These are phyloP conservation scores for Aspergillus transmontanensis DNA, from an alignment of 2,329 filamentous ascomycete species.

Conservation along the genomic window DNA sequence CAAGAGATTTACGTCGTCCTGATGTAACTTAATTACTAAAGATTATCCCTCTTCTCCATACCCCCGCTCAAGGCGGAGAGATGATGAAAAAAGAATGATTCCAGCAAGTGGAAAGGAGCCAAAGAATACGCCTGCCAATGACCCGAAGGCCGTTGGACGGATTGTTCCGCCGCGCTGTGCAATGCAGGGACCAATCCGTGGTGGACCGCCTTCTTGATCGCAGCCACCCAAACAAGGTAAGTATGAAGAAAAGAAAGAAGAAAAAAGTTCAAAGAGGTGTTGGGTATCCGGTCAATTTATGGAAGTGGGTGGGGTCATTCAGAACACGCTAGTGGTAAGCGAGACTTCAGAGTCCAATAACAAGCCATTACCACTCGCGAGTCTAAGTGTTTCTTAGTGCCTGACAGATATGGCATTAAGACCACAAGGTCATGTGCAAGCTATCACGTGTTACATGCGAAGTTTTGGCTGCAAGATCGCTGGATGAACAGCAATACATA, in stretches of 20 bases:
- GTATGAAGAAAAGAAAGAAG: constrained; percentile 53
- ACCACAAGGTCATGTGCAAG: constrained; percentile 5
- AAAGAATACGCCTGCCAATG: constrained; percentile 55
- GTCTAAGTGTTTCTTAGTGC: not conserved
- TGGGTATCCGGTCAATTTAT: constrained; percentile 33
- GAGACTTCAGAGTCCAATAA: constrained; percentile 17
- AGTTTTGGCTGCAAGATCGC: constrained; percentile 33
- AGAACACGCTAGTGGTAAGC: constrained; percentile 33
- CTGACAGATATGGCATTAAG: constrained; percentile 16
- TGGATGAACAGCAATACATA: constrained; percentile 1
- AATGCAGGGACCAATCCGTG: constrained; percentile 58
- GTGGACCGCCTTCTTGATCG: constrained; percentile 50
- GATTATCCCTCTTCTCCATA: constrained; percentile 35
- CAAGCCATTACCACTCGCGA: rapidly evolving
- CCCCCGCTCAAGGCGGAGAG: constrained; percentile 35
- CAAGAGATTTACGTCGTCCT: too few relatives aligned
- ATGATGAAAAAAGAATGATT: constrained; percentile 45
- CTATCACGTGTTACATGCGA: constrained; percentile 32
- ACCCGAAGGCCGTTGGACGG: constrained; percentile 53
- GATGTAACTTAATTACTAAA: too few relatives aligned
- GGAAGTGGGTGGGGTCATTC: constrained; percentile 7
- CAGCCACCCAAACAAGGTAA: constrained; percentile 54
- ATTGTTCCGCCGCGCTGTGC: constrained; percentile 58
- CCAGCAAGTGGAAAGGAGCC: constrained; percentile 40
- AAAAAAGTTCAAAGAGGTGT: constrained; percentile 27